A percentile compares a stretch with the other conserved stretches of the same genome.
phyloP scores from a whole-genome alignment of 495 filamentous ascomycete genomes.

The Choiromyces venosus region DNA sequence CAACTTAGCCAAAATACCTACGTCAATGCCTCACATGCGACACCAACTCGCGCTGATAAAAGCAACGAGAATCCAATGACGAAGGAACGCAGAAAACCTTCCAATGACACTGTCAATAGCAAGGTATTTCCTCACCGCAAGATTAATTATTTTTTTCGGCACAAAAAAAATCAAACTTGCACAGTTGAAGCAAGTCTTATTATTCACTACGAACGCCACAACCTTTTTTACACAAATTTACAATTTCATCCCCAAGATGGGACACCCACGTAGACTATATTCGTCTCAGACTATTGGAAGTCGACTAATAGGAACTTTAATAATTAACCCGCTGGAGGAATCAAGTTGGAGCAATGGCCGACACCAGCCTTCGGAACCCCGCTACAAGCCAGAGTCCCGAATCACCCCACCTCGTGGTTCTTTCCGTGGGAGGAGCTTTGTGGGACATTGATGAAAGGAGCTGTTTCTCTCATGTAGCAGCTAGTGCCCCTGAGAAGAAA shows the following conservation, averaged over 20 bases:
- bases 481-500: conserved; percentile 1
- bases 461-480: neutral
- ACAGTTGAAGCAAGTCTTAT: neutral
- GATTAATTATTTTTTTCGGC: neutral
- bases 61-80: neutral
- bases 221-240: neutral
- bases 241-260: neutral
- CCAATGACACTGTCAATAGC: neutral
- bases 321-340: neutral
- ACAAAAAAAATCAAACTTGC: neutral
- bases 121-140: neutral
- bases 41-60: neutral
- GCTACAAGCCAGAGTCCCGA: neutral
- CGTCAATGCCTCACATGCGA: conserved; percentile 1
- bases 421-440: neutral
- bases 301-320: neutral
- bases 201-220: neutral
- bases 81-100: neutral
- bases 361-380: neutral
- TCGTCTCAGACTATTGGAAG: neutral
- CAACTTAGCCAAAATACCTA: neutral
- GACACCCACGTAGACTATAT: neutral
- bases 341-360: neutral
- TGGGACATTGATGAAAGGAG: neutral
- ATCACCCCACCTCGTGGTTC: neutral